Evolutionary conservation across 306 rosid genomes (phyloP).

Genomic region (Sphenostylis stenocarpa): DNA sequence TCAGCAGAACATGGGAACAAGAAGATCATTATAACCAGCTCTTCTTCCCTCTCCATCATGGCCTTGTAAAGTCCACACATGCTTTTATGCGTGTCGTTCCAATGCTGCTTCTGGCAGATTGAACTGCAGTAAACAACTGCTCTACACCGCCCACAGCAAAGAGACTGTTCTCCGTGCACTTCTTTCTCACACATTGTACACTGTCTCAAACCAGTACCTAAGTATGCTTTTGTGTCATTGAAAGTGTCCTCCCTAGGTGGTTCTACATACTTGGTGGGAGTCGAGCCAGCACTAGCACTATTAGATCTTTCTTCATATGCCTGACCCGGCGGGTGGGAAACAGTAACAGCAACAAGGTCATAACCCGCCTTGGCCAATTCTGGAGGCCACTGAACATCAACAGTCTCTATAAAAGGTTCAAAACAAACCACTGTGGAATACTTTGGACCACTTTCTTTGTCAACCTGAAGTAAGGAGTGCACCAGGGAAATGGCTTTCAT

Average conservation of each 20-base stretch:
- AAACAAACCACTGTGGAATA: constrained; percentile 48
- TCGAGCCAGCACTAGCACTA: constrained; percentile 33
- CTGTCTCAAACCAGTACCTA: constrained; percentile 28
- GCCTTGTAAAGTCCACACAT: constrained; percentile 59
- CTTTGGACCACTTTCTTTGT: constrained; percentile 57
- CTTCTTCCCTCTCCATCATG: constrained; percentile 76
- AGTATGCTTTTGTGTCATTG: constrained; percentile 24
- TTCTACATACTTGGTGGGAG: constrained; percentile 39
- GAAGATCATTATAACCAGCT: constrained; percentile 59
- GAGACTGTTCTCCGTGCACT: constrained; percentile 31
- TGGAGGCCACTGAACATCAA: constrained; percentile 66
- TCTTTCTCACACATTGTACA: constrained; percentile 45
- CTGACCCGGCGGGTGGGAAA: constrained; percentile 39
- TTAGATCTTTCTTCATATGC: constrained; percentile 35
- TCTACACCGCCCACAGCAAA: constrained; percentile 47
- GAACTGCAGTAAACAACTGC: constrained; percentile 59
- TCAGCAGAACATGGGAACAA: constrained; percentile 57
- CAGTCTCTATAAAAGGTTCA: constrained; percentile 66
- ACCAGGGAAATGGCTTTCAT: constrained; percentile 61
- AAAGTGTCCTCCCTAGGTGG: constrained; percentile 33
- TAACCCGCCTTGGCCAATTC: constrained; percentile 36
- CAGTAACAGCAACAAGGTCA: constrained; percentile 41
- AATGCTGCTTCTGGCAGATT: constrained; percentile 64
- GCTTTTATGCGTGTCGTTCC: constrained; percentile 54
- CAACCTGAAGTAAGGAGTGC: constrained; percentile 62